A percentile compares a stretch with the other conserved stretches of the same genome.
Evolutionary conservation across 139 green algal genomes (phyloP).

Genomic region (Chlorella sp.): DNA sequence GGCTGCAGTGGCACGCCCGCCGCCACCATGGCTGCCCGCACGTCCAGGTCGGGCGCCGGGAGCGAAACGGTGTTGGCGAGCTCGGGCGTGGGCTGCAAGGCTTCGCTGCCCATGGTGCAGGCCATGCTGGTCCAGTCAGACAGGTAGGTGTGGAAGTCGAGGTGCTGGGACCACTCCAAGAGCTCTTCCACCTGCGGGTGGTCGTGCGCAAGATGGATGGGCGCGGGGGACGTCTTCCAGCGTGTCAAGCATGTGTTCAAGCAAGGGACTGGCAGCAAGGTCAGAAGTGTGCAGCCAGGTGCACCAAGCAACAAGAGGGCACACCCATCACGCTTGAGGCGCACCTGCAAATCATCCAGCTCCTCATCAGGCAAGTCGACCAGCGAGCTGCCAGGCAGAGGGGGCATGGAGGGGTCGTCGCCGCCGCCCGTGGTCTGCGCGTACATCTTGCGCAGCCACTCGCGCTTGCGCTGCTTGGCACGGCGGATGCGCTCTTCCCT

Average conservation of each 20-base stretch:
- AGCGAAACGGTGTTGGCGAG: conserved; percentile 1
- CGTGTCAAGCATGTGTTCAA: conserved; percentile 7
- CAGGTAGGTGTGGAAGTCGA: conserved; percentile 45
- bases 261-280: not conserved
- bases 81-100: conserved; percentile 25
- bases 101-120: conserved; percentile 29
- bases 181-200: conserved; percentile 27
- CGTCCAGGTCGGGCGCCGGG: conserved; percentile 3
- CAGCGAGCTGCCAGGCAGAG: not conserved
- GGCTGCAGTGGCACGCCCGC: conserved; percentile 28
- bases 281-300: not conserved
- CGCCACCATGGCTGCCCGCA: conserved; percentile 12
- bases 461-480: conserved; percentile 41
- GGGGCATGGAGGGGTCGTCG: not conserved
- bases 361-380: conserved; percentile 12
- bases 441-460: conserved; percentile 58
- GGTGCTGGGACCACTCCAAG: conserved; percentile 35
- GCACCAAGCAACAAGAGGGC: too few relatives aligned
- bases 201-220: not conserved
- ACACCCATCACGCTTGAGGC: too few relatives aligned
- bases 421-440: conserved; percentile 3
- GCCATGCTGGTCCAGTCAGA: conserved; percentile 40
- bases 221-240: too few relatives aligned
- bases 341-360: conserved; percentile 10
- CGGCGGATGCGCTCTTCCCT: conserved; percentile 31